Evolutionary conservation across 129 eudicot genomes (phyloP), one percentile per base, ranked within the genome.

Genomic region (Pittosporum tobira): DNA sequence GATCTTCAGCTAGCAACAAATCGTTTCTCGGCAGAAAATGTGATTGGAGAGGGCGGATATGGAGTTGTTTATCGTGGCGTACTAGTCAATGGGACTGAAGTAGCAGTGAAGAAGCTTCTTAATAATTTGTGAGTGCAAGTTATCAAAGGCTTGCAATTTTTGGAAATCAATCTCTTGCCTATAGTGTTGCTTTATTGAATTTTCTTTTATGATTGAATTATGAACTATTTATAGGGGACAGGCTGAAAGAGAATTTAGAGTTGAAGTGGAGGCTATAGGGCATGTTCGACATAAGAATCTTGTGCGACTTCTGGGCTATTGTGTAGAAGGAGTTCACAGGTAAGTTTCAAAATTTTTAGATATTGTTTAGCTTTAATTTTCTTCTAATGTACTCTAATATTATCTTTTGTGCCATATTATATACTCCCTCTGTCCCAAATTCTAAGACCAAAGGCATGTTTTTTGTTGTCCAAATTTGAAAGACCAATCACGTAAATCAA

Each of bases 291-390:
- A 90, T 69, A 90, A 90, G 75, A 90, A 90, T 73, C 82, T 90
- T 48, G 98, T 90, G 47, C 83, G 98, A 46, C 98, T 90, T 83
- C 79, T 90, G 59, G 98, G 98, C 15, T 90, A 90, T 53, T 90
- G 98, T 71, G 77, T 90, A 43, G 98, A 90, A 83, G 98, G 98
- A 64, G 87, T 85, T 62, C 94, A 91, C 72, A 86, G 98, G 98
- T 86, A 59, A 37, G 36, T 18, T 58, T 67, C 27, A 14, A 30
- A 29, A 8, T 63, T 55, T 30, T 11, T 29, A 55, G 22, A 5
- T 40, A 28, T 53, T 18, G 44, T 2, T 22, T 31, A 11, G 2
- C 20, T 10, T 30, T 30, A 10, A 28, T n/a, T 28, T 30, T 34
- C 61, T 30, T 18, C 0, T n/a, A 18, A 18, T 54, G 44, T 18